A percentile compares a stretch with the other conserved stretches of the same genome.
Evolutionary conservation across 257 asterid genomes (phyloP).

Genomic region (Knoxia roxburghii): DNA sequence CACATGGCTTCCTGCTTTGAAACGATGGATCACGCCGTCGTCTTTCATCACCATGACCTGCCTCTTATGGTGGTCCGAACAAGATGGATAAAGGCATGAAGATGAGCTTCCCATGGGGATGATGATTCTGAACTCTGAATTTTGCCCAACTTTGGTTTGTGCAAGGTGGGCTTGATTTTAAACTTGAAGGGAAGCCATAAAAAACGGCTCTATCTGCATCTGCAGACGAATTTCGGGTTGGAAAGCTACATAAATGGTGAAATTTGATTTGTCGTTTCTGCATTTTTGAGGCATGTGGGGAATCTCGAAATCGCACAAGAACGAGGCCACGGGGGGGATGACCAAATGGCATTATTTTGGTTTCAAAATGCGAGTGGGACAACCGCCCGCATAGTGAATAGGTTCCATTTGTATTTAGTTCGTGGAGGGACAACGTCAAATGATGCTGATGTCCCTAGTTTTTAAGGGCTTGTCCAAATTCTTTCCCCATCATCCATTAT

Average conservation of each 20-base stretch:
- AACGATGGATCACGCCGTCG: constrained; percentile 9
- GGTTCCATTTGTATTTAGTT: not conserved
- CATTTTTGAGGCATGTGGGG: not conserved
- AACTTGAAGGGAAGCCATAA: no score
- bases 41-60: constrained; percentile 14
- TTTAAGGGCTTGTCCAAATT: no score
- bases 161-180: not conserved
- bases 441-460: no score
- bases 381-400: no score
- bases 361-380: not conserved
- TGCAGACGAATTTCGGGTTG: no score
- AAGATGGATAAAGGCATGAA: constrained; percentile 5
- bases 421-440: not conserved
- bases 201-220: not conserved
- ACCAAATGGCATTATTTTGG: constrained; percentile 4
- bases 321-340: no score
- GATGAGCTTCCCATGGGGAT: constrained; percentile 15
- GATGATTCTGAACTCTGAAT: no score
- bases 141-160: not conserved
- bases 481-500: no score
- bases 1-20: constrained; percentile 10
- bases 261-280: no score
- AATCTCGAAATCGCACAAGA: not conserved
- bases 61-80: not conserved
- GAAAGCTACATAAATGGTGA: no score